Base-by-base conservation (phyloP, 2,329 filamentous ascomycete species). In the Arthrinium puccinioides region DNA sequence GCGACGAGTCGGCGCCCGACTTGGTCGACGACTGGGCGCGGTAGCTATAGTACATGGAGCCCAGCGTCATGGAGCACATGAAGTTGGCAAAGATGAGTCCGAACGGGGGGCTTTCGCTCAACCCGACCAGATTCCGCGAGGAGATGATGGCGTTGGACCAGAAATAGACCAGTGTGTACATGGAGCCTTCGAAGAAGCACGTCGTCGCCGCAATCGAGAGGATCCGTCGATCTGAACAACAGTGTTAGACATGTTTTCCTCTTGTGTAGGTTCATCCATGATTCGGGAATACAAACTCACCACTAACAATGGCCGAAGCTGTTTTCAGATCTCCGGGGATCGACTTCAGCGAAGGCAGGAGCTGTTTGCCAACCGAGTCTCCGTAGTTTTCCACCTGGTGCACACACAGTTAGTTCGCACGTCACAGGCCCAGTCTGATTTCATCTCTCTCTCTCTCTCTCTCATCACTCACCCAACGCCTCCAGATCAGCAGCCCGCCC, bases 61-160 rank as follows among this genome's bases (percentile, higher is more conserved):
- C 33, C 2, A 36, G 16, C 2, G 20, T 75, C 54, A 76, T 74
- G 6, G 70, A 64, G 16, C 67, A 69, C 76, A 80, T 78, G 51
- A 79, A 74, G 27, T 64, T 66, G 29, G 70, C 67, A 42, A 78
- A 77, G 30, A 75, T 70, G 36, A 75, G 62, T 7, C 73, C 70
- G 43, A 76, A 72, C 0, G 61, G 52, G 21, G 47, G 47, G 2
- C 23, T 26, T 9, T 44, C 44, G 37, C 19, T 44, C 36, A 15
- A 18, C n/a, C 13, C 14, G 11, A 13, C 16, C 7, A 6, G 13
- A 11, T 4, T 9, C 42, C 38, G 25, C 32, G 36, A 55, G 53
- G n/a, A 57, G 55, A 6, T 48, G 43, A 37, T 57, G 52, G 53
- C 45, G 24, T 48, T 48, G 4, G 55, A 55, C 57, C 56, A 61